Evolutionary conservation across 805 yeast genomes (phyloP).

Genomic region (Starmera amethionina): DNA sequence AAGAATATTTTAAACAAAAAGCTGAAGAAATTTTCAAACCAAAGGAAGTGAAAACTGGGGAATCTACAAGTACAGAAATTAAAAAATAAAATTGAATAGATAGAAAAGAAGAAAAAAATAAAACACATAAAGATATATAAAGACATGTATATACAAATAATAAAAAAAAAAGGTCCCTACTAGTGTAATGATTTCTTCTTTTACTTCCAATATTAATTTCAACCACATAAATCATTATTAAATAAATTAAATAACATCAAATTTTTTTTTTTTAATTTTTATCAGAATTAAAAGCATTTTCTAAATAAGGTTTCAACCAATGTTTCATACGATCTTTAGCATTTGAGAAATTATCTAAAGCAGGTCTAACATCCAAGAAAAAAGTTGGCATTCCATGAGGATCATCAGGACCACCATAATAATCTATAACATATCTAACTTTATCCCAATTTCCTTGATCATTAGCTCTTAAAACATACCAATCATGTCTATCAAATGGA

Average conservation of each 20-base stretch:
- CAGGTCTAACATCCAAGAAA: slow-evolving; percentile 91
- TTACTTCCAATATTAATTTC: background rate
- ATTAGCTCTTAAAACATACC: slow-evolving; percentile 79
- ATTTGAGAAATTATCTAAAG: slow-evolving; percentile 57
- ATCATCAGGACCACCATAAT: slow-evolving; percentile 92
- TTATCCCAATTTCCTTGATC: slow-evolving; percentile 43
- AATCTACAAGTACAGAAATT: background rate
- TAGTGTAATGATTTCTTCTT: background rate
- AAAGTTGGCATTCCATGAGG: slow-evolving; percentile 86
- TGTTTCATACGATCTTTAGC: slow-evolving; percentile 60
- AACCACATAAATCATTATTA: background rate
- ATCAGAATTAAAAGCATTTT: slow-evolving; percentile 56
- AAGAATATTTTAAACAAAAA: too few relatives aligned
- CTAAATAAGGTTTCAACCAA: slow-evolving; percentile 61
- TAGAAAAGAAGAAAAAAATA: background rate
- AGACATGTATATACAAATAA: background rate
- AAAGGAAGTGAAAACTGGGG: too few relatives aligned
- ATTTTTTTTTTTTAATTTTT: background rate
- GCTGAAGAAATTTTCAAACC: too few relatives aligned
- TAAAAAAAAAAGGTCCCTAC: background rate
- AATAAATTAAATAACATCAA: background rate
- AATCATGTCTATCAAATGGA: slow-evolving; percentile 97
- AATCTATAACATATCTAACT: slow-evolving; percentile 90
- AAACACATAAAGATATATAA: background rate
- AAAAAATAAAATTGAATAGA: background rate